A percentile compares a stretch with the other conserved stretches of the same genome.
Conservation (phyloP, 2,329 filamentous ascomycete genomes). For the Magnaporthales sp. region DNA sequence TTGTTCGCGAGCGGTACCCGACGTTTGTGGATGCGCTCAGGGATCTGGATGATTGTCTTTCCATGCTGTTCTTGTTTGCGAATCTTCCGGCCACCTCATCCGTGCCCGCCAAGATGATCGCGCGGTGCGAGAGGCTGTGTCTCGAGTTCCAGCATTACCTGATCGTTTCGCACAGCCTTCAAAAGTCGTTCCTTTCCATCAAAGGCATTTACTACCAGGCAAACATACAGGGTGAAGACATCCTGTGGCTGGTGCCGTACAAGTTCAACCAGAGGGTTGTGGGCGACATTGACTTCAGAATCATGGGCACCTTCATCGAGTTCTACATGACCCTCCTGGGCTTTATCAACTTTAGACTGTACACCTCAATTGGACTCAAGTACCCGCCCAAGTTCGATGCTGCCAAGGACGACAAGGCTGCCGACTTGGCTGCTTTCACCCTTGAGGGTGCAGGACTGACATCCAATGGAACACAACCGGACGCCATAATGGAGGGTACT, state of each 20-base stretch:
- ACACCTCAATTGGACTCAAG: conserved; percentile 82
- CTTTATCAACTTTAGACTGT: conserved; percentile 93
- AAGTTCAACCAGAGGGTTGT: conserved; percentile 94
- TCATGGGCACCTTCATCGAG: conserved; percentile 98
- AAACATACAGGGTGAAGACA: conserved; percentile 91
- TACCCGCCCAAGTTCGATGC: conserved; percentile 94
- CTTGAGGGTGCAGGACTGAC: conserved; percentile 66
- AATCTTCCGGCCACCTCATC: conserved; percentile 85
- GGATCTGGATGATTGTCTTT: conserved; percentile 93
- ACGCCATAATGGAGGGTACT: conserved; percentile 16
- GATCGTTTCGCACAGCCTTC: conserved; percentile 81
- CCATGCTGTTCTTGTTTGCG: conserved; percentile 95
- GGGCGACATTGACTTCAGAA: conserved; percentile 92
- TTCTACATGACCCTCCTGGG: conserved; percentile 96
- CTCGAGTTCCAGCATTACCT: conserved; percentile 98
- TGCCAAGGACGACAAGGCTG: conserved; percentile 78
- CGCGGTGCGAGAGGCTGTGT: conserved; percentile 84
- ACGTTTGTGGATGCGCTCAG: conserved; percentile 91
- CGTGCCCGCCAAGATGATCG: conserved; percentile 91
- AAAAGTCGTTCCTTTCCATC: conserved; percentile 95
- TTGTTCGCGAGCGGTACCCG: conserved; percentile 96
- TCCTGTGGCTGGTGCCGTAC: conserved; percentile 95
- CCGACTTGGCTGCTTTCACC: conserved; percentile 83
- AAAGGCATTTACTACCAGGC: conserved; percentile 99
- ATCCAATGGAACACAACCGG: conserved; percentile 37